Percentiles rank a stretch among this genome's conserved stretches.
These are phyloP conservation scores for Aspergillus ustus DNA, from an alignment of 2,329 filamentous ascomycete genomes.

Conservation along the genomic window DNA sequence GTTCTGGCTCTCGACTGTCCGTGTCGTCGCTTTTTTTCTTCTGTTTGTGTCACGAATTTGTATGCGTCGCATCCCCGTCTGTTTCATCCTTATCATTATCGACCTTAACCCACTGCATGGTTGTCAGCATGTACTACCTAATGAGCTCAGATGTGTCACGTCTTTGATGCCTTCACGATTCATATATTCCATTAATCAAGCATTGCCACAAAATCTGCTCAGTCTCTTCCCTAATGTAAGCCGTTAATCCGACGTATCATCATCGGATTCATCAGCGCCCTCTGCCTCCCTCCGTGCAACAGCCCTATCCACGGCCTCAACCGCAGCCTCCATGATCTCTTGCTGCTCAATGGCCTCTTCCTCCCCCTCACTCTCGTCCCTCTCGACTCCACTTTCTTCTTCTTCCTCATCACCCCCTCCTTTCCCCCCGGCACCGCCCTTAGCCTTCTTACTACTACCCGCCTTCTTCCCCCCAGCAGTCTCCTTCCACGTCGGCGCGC, in stretches of 20 bases:
- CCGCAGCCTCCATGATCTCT: constrained; percentile 36
- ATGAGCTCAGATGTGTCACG: constrained; percentile 23
- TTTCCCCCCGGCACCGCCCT: constrained; percentile 6
- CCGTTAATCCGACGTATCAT: constrained; percentile 17
- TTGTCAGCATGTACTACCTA: constrained; percentile 19
- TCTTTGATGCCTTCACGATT: constrained; percentile 21
- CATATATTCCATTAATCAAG: constrained; percentile 17
- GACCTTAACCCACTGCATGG: constrained; percentile 3
- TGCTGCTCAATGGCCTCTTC: constrained; percentile 38
- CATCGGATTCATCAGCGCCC: constrained; percentile 29
- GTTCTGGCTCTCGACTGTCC: not conserved
- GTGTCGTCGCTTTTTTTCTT: not conserved
- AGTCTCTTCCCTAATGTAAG: constrained; percentile 4
- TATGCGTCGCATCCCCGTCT: not conserved
- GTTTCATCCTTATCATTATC: not conserved
- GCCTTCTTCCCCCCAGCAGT: constrained; percentile 11
- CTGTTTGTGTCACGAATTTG: not conserved
- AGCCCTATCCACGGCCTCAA: constrained; percentile 32
- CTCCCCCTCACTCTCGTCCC: constrained; percentile 32
- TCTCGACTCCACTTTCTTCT: constrained; percentile 16
- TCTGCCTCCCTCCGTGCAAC: constrained; percentile 25
- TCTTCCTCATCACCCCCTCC: constrained; percentile 29
- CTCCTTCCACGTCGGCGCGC: constrained; percentile 35
- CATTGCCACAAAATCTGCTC: constrained; percentile 10
- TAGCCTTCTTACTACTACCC: constrained; percentile 16